Evolutionary conservation across 768 basidiomycete genomes (phyloP), one percentile per base, ranked within the genome.

Genomic region (Tylopilus subfusipes): DNA sequence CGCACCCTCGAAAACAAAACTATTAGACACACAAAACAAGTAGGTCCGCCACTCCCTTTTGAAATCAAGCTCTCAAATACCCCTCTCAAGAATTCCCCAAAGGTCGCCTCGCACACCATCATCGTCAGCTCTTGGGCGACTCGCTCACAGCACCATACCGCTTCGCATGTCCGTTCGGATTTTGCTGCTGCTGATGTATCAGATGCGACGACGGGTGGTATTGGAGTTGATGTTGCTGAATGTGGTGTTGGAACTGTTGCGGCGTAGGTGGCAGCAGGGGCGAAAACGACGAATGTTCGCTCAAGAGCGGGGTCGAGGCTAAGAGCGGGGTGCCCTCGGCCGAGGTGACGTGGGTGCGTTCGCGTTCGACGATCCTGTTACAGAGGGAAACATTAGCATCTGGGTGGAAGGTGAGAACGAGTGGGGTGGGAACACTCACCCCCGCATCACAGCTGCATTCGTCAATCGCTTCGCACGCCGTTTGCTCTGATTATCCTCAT

Each of bases 401-500:
- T 9, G 4, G 5, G 18, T 14, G 36, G 5, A 4, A 3, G 31
- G 16, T 39, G 29, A n/a, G 13, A 5, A 34, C 5, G 6, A 27
- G 2, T 16, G 10, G 22, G 49, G n/a, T n/a, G n/a, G n/a, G n/a
- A n/a, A 19, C 4, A 61, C 68, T 42, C 19, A 90, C 88, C 89
- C 88, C 63, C 82, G 77, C 88, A 95, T 92, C 36, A 92, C 78
- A 9, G 82, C 80, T 9, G 87, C 81, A 13, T 85, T 91, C 13
- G 85, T 86, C 55, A 80, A 70, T 14, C 94, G 78, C 58, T 79
- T 84, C 0, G 90, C 93, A 9, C 77, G 75, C 54, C 78, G 79
- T 66, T 93, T 94, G 48, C 83, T 85, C 45, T 84, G 84, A 64
- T 96, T 97, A 61, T 93, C 90, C 59, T 90, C 85, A 61, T 88